phyloP scores from a whole-genome alignment of 2,329 filamentous ascomycete genomes.

The Cladorrhinum sp. region DNA sequence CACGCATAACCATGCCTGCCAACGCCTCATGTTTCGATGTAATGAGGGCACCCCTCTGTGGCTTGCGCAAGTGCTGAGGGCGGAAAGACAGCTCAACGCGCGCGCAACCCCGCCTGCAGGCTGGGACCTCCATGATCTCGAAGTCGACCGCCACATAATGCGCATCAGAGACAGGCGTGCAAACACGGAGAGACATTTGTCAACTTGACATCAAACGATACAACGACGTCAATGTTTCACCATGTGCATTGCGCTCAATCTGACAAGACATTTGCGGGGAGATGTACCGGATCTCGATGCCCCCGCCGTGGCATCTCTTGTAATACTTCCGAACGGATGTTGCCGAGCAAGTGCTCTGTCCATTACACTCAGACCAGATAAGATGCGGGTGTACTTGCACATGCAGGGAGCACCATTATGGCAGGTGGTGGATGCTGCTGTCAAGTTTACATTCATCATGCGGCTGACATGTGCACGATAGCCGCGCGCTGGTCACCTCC shows the following conservation, averaged over 20 bases:
- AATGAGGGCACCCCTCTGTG: neutral
- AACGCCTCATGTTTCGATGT: neutral
- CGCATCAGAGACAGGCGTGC: conserved; percentile 4
- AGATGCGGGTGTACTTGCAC: no score
- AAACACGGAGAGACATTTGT: neutral
- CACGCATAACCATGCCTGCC: neutral
- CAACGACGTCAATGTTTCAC: neutral
- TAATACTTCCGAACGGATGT: neutral
- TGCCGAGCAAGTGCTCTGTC: neutral
- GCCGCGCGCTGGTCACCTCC: no score
- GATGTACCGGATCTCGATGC: neutral
- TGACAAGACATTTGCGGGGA: neutral
- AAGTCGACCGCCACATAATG: neutral
- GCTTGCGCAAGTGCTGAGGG: neutral
- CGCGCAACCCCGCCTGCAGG: neutral
- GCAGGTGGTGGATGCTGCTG: no score
- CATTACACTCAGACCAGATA: no score
- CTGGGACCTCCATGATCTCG: neutral
- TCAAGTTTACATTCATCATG: no score
- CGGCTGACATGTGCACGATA: no score
- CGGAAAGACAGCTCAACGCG: neutral
- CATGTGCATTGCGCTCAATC: neutral
- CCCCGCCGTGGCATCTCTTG: neutral
- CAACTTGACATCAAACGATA: neutral
- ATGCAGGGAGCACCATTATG: no score